Evolutionary conservation across 148 eudicot genomes (phyloP).

Genomic region (Chenopodium album): DNA sequence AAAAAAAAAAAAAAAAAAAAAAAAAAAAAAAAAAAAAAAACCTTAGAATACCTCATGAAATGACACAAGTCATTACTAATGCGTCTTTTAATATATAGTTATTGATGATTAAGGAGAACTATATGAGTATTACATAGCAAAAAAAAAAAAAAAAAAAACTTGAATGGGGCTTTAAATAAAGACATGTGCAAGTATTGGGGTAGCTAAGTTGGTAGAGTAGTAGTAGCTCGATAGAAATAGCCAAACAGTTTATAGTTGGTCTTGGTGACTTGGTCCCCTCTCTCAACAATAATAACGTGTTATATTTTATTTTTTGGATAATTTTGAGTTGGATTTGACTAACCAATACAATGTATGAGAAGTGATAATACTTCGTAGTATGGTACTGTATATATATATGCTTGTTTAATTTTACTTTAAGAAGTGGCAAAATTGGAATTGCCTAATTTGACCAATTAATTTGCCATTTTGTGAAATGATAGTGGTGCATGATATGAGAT

Average conservation of each 20-base stretch:
- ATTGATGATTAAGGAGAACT: too few relatives aligned
- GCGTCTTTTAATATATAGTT: too few relatives aligned
- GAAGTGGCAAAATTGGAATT: not conserved
- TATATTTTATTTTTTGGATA: not conserved
- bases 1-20: too few relatives aligned
- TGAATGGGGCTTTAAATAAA: not conserved
- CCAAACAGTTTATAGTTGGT: not conserved
- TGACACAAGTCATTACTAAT: too few relatives aligned
- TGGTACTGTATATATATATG: not conserved
- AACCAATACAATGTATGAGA: constrained; percentile 23
- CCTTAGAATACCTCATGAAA: too few relatives aligned
- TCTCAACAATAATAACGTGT: not conserved
- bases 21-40: too few relatives aligned
- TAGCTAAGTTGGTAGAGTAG: not conserved
- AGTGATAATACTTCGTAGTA: not conserved
- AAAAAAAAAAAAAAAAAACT: too few relatives aligned
- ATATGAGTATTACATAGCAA: too few relatives aligned
- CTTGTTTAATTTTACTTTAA: constrained; percentile 21
- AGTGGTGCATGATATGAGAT: constrained; percentile 3
- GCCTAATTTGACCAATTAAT: constrained; percentile 24
- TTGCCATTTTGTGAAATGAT: constrained; percentile 17
- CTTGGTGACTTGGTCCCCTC: not conserved
- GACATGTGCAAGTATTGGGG: not conserved
- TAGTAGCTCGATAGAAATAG: not conserved
- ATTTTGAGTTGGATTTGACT: constrained; percentile 7